Evolutionary conservation across 257 asterid genomes (phyloP), one percentile per base, ranked within the genome.

Genomic region (Handroanthus guayacan): DNA sequence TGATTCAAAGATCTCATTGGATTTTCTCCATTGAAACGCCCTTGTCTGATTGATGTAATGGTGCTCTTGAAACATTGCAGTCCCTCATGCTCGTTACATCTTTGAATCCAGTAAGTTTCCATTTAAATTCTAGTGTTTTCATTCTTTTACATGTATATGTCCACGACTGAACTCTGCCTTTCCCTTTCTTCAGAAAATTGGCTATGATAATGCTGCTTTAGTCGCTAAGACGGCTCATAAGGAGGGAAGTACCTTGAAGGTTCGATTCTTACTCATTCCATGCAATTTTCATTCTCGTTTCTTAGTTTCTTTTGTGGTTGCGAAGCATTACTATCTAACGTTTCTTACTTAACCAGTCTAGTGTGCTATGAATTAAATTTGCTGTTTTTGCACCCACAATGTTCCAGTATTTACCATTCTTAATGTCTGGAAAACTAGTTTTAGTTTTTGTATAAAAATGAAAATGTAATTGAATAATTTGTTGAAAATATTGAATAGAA

Each of bases 141-240:
- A 17, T 56, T 44, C 48, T 47, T 56, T 18, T 52, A 31, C 9
- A 20, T n/a, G 13, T 61, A 7, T 60, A 52, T 20, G 20, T 51
- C 37, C 60, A 10, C 50, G 41, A 74, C 71, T 63, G 43, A 78
- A 57, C 12, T 75, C 18, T 72, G 45, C 64, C 85, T 56, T 62
- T 70, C 31, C 31, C 31, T 25, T 74, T 43, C 80, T 77, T 64
- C 83, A 93, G 99, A 95, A 92, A 95, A 93, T 95, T 48, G 99
- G 99, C 57, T 95, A 91, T 10, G 99, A 95, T 73, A 92, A 91
- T 79, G 98, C 99, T 63, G 99, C 99, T 16, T 86, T 91, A 66
- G 98, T 91, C 64, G 99, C 99, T 87, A 95, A 95, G 89, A 92
- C 92, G 60, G 99, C 99, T 74, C 99, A 95, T 86, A 95, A 92